Percentiles rank a stretch among this genome's conserved stretches.
These are phyloP conservation scores for Artemisia annua DNA, from an alignment of 129 eudicot species.

Conservation along the genomic window DNA sequence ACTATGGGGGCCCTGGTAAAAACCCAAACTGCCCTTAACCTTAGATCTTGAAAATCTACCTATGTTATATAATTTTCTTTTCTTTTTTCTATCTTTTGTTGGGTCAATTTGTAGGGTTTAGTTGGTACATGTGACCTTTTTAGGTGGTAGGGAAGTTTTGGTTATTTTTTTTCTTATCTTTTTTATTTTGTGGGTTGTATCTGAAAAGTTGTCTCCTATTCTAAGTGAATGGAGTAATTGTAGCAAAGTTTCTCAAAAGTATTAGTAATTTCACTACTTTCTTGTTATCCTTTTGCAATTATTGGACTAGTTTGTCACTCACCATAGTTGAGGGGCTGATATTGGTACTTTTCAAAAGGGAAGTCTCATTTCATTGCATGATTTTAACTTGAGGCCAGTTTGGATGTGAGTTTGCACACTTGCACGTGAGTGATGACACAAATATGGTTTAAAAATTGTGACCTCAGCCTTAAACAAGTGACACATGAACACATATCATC, in stretches of 20 bases:
- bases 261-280: conserved; percentile 26
- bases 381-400: conserved; percentile 18
- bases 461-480: conserved; percentile 12
- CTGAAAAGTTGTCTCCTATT: conserved; percentile 31
- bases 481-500: conserved; percentile 6
- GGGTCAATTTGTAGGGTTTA: conserved; percentile 36
- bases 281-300: conserved; percentile 19
- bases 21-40: conserved; percentile 70
- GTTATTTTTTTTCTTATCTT: conserved; percentile 12
- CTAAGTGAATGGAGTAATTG: conserved; percentile 38
- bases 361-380: neutral
- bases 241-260: conserved; percentile 48
- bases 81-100: conserved; percentile 10
- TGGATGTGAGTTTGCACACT: neutral
- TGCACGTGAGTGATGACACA: conserved; percentile 28
- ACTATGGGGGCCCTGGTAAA: conserved; percentile 93
- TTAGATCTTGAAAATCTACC: conserved; percentile 20
- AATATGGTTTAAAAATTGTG: neutral
- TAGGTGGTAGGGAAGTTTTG: conserved; percentile 60
- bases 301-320: conserved; percentile 19
- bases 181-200: conserved; percentile 27
- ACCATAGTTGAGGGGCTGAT: conserved; percentile 22
- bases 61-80: conserved; percentile 38
- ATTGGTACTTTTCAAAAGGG: conserved; percentile 13
- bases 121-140: conserved; percentile 40